Conservation (phyloP, 306 rosid species). For the Cucurbita argyrosperma region DNA sequence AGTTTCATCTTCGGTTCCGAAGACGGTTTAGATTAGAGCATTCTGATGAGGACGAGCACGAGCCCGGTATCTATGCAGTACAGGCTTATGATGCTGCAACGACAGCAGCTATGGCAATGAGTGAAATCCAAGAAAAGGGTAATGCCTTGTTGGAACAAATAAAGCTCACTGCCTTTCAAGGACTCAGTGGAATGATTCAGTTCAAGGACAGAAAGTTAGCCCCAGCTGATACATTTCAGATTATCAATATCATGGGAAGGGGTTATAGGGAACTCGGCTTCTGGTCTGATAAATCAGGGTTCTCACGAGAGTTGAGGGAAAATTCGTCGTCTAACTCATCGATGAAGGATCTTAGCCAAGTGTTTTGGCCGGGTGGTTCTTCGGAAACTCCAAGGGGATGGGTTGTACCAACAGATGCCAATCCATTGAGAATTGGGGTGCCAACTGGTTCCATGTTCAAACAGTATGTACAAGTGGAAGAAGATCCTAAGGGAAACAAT, state of each 20-base stretch:
- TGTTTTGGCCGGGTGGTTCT: slow-evolving; percentile 37
- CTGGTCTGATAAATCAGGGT: slow-evolving; percentile 28
- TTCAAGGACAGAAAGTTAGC: slow-evolving; percentile 10
- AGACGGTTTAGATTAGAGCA: slow-evolving; percentile 14
- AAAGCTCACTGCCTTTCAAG: slow-evolving; percentile 10
- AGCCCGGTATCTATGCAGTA: slow-evolving; percentile 29
- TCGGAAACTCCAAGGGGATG: slow-evolving; percentile 28
- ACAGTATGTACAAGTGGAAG: slow-evolving; percentile 11
- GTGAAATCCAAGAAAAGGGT: neutral
- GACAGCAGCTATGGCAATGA: slow-evolving; percentile 22
- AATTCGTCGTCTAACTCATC: slow-evolving; percentile 1
- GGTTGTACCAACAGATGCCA: slow-evolving; percentile 7
- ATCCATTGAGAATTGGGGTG: slow-evolving; percentile 26
- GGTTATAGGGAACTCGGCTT: slow-evolving; percentile 27
- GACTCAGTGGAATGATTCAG: slow-evolving; percentile 12
- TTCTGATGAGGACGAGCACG: slow-evolving; percentile 18
- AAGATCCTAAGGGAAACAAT: neutral
- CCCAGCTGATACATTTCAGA: slow-evolving; percentile 13
- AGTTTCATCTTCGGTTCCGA: slow-evolving; percentile 13
- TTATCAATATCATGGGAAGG: slow-evolving; percentile 30
- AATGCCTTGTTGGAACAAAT: slow-evolving; percentile 14
- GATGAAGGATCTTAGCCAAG: slow-evolving; percentile 23
- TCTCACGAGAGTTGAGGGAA: slow-evolving; percentile 11
- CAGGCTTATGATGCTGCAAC: slow-evolving; percentile 36
- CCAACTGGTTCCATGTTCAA: slow-evolving; percentile 16